Evolutionary conservation across 2,329 filamentous ascomycete genomes (phyloP).

Genomic region (Fusarium longipes): DNA sequence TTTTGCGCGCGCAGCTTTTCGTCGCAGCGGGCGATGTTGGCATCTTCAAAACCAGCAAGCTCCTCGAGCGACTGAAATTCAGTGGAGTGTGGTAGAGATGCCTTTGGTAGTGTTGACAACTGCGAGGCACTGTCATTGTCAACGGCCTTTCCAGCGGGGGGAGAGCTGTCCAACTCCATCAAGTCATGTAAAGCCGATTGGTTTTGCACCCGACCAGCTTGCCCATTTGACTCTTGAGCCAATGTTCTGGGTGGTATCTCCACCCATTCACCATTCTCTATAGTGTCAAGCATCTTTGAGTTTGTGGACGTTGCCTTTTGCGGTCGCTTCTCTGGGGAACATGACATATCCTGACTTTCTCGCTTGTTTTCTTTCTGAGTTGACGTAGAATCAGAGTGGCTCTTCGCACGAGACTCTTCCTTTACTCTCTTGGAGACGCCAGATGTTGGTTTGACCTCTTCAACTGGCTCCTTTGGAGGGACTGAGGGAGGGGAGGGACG

Average conservation of each 20-base stretch:
- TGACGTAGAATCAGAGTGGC: not conserved
- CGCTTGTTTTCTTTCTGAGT: conserved; percentile 13
- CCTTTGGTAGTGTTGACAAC: conserved; percentile 2
- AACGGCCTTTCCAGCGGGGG: not conserved
- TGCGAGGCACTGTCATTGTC: conserved; percentile 26
- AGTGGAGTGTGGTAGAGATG: conserved; percentile 15
- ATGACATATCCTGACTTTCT: conserved; percentile 17
- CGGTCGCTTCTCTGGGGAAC: conserved; percentile 29
- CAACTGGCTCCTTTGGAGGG: conserved; percentile 33
- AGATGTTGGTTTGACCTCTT: not conserved
- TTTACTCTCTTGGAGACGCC: not conserved
- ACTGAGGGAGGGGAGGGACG: conserved; percentile 17
- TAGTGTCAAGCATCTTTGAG: conserved; percentile 15
- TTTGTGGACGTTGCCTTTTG: conserved; percentile 24
- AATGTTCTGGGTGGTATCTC: conserved; percentile 16
- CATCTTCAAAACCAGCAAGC: conserved; percentile 28
- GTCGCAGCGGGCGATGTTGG: conserved; percentile 18
- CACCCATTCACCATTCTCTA: not conserved
- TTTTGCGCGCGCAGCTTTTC: conserved; percentile 31
- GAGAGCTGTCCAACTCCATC: conserved; percentile 26
- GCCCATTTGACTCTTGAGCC: not conserved
- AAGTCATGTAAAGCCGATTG: conserved; percentile 5
- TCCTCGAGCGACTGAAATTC: conserved; percentile 37
- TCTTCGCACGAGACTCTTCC: not conserved
- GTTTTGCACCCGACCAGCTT: not conserved